A percentile compares a stretch with the other conserved stretches of the same genome.
Evolutionary conservation across 805 yeast genomes (phyloP).

Genomic region (Candida orba): DNA sequence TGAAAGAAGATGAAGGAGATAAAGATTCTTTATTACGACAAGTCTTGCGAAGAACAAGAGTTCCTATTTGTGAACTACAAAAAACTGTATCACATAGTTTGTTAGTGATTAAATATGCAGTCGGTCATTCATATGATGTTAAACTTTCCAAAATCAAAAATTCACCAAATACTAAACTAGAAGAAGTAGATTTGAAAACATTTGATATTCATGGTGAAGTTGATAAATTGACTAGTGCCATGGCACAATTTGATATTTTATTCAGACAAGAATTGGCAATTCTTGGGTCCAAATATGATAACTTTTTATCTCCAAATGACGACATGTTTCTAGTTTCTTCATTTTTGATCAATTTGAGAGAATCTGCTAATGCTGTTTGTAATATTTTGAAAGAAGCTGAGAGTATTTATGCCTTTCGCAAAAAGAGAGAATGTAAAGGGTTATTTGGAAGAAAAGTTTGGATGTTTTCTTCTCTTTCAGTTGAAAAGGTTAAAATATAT

Average conservation of each 20-base stretch:
- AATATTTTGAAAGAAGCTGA: conserved; percentile 27
- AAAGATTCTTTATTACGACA: conserved; percentile 26
- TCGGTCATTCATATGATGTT: conserved; percentile 37
- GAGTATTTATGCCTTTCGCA: conserved; percentile 25
- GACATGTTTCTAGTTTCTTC: conserved; percentile 44
- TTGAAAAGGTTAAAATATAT: conserved; percentile 31
- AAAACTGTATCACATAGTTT: conserved; percentile 28
- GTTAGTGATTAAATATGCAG: conserved; percentile 24
- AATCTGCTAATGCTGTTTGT: conserved; percentile 27
- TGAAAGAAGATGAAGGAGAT: conserved; percentile 14
- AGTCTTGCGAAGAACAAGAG: conserved; percentile 26
- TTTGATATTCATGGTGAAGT: conserved; percentile 23
- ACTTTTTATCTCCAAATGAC: conserved; percentile 37
- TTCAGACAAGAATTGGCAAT: conserved; percentile 29
- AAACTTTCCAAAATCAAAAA: conserved; percentile 2
- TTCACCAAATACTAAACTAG: conserved; percentile 10
- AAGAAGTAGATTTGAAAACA: conserved; percentile 16
- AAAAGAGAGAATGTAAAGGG: conserved; percentile 27
- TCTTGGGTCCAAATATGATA: conserved; percentile 20
- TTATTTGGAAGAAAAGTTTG: conserved; percentile 34
- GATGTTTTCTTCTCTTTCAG: conserved; percentile 33
- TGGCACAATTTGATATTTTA: conserved; percentile 28
- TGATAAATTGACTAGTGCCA: conserved; percentile 23
- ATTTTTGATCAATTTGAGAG: conserved; percentile 40
- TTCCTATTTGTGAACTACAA: conserved; percentile 29